These are phyloP conservation scores for Zoysia pacifica DNA, from an alignment of 176 grass and related monocot species.

Conservation along the genomic window DNA sequence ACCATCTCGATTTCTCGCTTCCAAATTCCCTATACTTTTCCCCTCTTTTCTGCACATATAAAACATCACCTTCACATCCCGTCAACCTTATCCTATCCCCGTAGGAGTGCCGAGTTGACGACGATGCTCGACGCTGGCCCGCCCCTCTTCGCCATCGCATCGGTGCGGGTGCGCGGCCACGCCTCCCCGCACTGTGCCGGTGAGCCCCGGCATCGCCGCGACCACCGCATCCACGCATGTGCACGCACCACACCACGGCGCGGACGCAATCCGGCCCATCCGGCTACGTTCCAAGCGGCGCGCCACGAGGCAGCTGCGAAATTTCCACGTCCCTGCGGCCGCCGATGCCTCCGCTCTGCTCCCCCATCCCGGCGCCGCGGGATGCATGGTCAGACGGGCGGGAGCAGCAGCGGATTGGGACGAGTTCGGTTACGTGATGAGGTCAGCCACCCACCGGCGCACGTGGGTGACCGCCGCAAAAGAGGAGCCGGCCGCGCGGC, in stretches of 20 bases:
- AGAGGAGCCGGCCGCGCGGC: background rate
- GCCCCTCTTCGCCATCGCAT: background rate
- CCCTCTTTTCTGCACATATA: background rate
- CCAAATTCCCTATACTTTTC: background rate
- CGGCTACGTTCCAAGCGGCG: slow-evolving; percentile 12
- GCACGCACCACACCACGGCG: no score
- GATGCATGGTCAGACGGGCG: background rate
- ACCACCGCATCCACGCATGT: background rate
- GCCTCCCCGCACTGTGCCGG: background rate
- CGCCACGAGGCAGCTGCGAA: background rate
- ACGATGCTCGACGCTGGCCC: slow-evolving; percentile 25
- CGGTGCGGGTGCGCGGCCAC: background rate
- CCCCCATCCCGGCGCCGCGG: slow-evolving; percentile 7
- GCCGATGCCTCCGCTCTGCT: background rate
- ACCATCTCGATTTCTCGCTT: background rate
- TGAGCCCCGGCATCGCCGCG: background rate
- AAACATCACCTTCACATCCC: background rate
- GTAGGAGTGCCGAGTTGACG: slow-evolving; percentile 28
- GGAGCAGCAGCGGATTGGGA: background rate
- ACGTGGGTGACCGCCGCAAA: slow-evolving; percentile 20
- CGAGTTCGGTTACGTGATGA: slow-evolving; percentile 21
- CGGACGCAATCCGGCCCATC: background rate
- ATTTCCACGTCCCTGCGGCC: background rate
- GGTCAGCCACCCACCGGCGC: slow-evolving; percentile 1
- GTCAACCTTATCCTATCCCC: slow-evolving; percentile 25